A percentile compares a stretch with the other conserved stretches of the same genome.
Evolutionary conservation across 2,329 filamentous ascomycete genomes (phyloP).

Genomic region (Fusarium dlaminii): DNA sequence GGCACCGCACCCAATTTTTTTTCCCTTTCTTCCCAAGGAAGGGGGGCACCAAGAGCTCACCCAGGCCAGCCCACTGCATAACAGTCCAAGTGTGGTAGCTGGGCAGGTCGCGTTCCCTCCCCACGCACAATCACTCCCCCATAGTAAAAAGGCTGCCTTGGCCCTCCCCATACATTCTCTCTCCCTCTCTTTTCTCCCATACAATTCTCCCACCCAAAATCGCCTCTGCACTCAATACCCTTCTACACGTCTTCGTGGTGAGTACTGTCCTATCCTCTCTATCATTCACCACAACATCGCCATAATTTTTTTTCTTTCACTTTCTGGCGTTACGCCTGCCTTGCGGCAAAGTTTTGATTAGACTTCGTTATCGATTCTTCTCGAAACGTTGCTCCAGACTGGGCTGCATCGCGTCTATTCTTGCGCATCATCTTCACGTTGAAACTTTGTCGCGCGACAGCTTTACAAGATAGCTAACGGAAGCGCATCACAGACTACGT

Average conservation of each 20-base stretch:
- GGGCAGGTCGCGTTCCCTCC: slow-evolving; percentile 45
- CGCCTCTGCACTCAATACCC: slow-evolving; percentile 54
- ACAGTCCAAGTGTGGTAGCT: slow-evolving; percentile 43
- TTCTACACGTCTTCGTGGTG: slow-evolving; percentile 55
- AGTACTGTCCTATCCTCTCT: slow-evolving; percentile 55
- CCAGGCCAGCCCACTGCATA: slow-evolving; percentile 33
- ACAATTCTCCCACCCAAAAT: slow-evolving; percentile 67
- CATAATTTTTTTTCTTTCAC: slow-evolving; percentile 50
- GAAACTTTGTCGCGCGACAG: slow-evolving; percentile 22
- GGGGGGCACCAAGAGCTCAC: slow-evolving; percentile 38
- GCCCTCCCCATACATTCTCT: slow-evolving; percentile 63
- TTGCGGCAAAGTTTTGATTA: slow-evolving; percentile 25
- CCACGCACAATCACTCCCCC: slow-evolving; percentile 67
- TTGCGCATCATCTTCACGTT: slow-evolving; percentile 30
- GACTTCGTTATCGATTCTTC: slow-evolving; percentile 31
- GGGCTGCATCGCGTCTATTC: slow-evolving; percentile 22
- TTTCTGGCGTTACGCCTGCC: slow-evolving; percentile 26
- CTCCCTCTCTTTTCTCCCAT: slow-evolving; percentile 68
- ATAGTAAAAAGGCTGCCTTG: slow-evolving; percentile 72
- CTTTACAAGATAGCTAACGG: slow-evolving; percentile 37
- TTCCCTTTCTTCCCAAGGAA: slow-evolving; percentile 10
- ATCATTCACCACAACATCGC: slow-evolving; percentile 43
- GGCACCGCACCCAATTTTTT: slow-evolving; percentile 44
- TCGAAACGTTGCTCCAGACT: slow-evolving; percentile 35
- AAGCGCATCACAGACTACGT: slow-evolving; percentile 45